A percentile compares a stretch with the other conserved stretches of the same genome.
Evolutionary conservation across 2,329 filamentous ascomycete species (phyloP).

Genomic region (Aspergillus brunneoviolaceus): DNA sequence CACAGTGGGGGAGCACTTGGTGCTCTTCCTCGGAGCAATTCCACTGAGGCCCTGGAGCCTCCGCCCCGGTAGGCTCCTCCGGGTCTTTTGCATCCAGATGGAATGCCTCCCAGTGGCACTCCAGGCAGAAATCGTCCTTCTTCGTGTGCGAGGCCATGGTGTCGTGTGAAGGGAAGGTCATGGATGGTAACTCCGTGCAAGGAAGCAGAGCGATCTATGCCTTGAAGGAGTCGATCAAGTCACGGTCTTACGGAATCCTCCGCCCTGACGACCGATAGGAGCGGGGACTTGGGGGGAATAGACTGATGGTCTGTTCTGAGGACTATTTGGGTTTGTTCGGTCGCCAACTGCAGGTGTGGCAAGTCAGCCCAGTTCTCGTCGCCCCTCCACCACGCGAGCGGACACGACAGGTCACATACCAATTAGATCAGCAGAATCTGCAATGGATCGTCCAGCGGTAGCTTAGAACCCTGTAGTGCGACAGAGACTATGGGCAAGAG

Average conservation of each 20-base stretch:
- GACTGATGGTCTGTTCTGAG: background rate
- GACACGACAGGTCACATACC: slow-evolving; percentile 2
- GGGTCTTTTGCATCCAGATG: slow-evolving; percentile 35
- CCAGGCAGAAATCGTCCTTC: slow-evolving; percentile 39
- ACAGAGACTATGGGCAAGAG: slow-evolving; percentile 10
- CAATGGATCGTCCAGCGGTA: slow-evolving; percentile 14
- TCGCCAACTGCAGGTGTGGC: background rate
- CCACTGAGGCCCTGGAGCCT: slow-evolving; percentile 28
- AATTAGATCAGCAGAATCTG: slow-evolving; percentile 7
- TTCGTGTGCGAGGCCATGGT: slow-evolving; percentile 35
- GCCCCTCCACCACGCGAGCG: slow-evolving; percentile 6
- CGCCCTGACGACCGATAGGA: background rate
- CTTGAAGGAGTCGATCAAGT: background rate
- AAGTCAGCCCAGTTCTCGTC: background rate
- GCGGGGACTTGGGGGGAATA: background rate
- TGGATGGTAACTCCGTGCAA: background rate
- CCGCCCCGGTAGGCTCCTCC: slow-evolving; percentile 23
- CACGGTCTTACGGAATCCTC: background rate
- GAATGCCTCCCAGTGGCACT: slow-evolving; percentile 44
- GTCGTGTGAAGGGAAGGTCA: slow-evolving; percentile 6
- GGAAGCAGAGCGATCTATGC: background rate
- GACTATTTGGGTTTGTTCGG: background rate
- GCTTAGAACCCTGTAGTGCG: slow-evolving; percentile 7
- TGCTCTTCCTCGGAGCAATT: slow-evolving; percentile 31
- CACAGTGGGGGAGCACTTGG: slow-evolving; percentile 27